Base-by-base conservation (phyloP, 2,329 filamentous ascomycete species). In the Pyrenophora graminea region DNA sequence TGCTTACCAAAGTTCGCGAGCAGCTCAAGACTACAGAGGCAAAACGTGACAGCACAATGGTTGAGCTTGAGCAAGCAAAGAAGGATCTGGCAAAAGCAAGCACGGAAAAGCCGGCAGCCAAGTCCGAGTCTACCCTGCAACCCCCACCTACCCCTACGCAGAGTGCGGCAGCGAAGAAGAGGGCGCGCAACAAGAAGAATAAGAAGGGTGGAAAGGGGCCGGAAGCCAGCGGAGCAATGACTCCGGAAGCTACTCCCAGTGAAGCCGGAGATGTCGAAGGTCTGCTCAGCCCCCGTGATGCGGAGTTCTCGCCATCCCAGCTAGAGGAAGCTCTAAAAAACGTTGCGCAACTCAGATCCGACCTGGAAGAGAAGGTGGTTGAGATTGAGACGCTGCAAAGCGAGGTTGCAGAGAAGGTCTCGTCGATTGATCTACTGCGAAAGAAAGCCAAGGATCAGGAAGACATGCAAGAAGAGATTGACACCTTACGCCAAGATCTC, bases 401-500 rank as follows among this genome's bases (percentile, higher is more conserved):
- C n/a, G 66, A 74, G 27, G 55, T 76, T 27, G 50, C 58, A 0
- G 60, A 68, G 37, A 92, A 91, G 65, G 86, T 92, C 58, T 79
- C 80, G 1, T 85, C 86, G 33, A 91, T 97, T 45, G 85, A 90
- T 46, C 82, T 81, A 12, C 77, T 97, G 4, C 83, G 83, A 21
- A 82, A 83, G 48, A 87, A 88, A 70, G 79, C 90, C 66, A 89
- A 86, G 13, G 89, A 94, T 49, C 82, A 86, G 64, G 90, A 93
- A 46, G 87, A 87, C 17, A 78, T 96, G 37, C 82, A 84, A 21
- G 92, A 96, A 64, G 92, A 97, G 74, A 89, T 97, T 51, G 91
- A 95, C 63, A 86, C 84, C 3, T 77, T 97, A 53, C 85, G 88
- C 43, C 90, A 96, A 48, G 89, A 92, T 58, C 77, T 97, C 6